These are phyloP conservation scores for Aureobasidium sp. DNA, from an alignment of 2,329 filamentous ascomycete genomes.

Conservation along the genomic window DNA sequence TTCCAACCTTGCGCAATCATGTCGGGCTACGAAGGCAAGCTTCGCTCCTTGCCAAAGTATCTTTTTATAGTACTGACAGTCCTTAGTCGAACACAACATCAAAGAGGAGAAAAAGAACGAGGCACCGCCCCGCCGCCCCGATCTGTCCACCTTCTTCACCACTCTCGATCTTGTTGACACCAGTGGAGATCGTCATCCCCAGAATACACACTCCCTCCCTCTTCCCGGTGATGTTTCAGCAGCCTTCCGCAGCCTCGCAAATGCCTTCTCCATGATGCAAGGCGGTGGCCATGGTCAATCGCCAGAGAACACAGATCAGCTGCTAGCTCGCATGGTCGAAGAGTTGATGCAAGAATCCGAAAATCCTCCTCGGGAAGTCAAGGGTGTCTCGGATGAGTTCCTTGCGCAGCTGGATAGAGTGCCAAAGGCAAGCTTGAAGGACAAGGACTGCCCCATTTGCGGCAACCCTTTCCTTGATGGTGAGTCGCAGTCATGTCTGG, in stretches of 20 bases:
- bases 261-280: conserved; percentile 54
- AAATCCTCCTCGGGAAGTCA: conserved; percentile 51
- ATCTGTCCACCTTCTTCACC: conserved; percentile 59
- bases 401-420: conserved; percentile 54
- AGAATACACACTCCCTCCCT: conserved; percentile 52
- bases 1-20: conserved; percentile 23
- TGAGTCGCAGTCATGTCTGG: conserved; percentile 21
- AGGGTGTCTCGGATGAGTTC: conserved; percentile 56
- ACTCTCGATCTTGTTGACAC: conserved; percentile 53
- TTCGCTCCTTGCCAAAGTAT: background rate
- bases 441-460: conserved; percentile 54
- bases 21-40: conserved; percentile 41
- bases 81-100: conserved; percentile 44
- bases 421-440: conserved; percentile 48
- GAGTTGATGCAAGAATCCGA: conserved; percentile 49
- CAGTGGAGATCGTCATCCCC: conserved; percentile 41
- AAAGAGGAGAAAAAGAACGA: conserved; percentile 28
- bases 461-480: conserved; percentile 54
- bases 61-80: conserved; percentile 15
- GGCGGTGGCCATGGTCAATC: conserved; percentile 22
- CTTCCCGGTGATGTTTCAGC: conserved; percentile 55
- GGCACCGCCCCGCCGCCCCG: conserved; percentile 47
- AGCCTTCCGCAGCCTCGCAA: conserved; percentile 52
- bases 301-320: conserved; percentile 22
- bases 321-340: conserved; percentile 51